These are phyloP conservation scores for Sherardia arvensis DNA, from an alignment of 257 asterid species.

Conservation along the genomic window DNA sequence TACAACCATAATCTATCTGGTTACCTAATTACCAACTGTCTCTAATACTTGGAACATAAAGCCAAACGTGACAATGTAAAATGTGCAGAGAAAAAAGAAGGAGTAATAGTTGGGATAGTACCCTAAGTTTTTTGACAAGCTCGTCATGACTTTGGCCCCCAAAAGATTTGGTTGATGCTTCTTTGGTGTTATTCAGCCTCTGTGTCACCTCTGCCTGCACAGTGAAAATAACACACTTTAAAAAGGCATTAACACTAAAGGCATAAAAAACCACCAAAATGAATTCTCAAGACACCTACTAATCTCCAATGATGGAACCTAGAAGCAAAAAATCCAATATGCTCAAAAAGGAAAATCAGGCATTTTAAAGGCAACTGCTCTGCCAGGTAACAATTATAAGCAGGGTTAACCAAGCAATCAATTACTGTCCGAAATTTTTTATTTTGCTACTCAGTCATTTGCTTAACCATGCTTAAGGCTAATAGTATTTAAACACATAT, in stretches of 20 bases:
- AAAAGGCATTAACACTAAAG: neutral
- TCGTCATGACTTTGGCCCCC: slow-evolving; percentile 71
- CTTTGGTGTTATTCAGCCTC: slow-evolving; percentile 48
- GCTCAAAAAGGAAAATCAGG: neutral
- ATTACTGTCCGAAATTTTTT: neutral
- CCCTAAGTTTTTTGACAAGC: slow-evolving; percentile 81
- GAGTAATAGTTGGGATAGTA: slow-evolving; percentile 1
- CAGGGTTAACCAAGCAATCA: too few relatives aligned
- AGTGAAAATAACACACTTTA: neutral
- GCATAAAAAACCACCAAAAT: neutral
- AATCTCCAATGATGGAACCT: neutral
- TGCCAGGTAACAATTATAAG: neutral
- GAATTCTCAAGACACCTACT: neutral
- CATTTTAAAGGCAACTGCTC: neutral
- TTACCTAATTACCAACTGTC: neutral
- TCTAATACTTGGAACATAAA: neutral
- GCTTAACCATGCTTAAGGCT: neutral
- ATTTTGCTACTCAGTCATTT: neutral
- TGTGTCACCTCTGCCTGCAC: slow-evolving; percentile 82
- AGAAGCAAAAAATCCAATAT: neutral
- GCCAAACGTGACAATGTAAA: neutral
- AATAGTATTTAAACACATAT: neutral
- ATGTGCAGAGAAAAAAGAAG: neutral
- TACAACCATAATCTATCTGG: neutral
- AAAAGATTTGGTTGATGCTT: slow-evolving; percentile 29